Evolutionary conservation across 371 early-diverging fungal species (phyloP).

Genomic region (Funneliformis caledonium): DNA sequence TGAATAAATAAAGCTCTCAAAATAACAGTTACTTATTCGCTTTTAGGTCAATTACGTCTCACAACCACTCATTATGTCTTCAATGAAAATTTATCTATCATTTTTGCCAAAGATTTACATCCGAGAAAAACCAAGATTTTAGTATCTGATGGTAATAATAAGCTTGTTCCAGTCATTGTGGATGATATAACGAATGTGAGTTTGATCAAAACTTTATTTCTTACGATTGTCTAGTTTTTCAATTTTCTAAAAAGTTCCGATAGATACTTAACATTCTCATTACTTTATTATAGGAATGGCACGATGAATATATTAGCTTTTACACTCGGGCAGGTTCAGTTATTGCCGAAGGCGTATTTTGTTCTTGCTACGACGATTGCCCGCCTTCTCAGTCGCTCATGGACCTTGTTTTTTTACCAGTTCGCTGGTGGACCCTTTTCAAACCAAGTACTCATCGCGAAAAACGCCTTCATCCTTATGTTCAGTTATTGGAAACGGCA

Average conservation of each 20-base stretch:
- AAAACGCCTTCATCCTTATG: slow-evolving; percentile 19
- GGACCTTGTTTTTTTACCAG: neutral
- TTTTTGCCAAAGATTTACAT: neutral
- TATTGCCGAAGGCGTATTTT: neutral
- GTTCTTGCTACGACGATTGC: slow-evolving; percentile 8
- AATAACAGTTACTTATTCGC: neutral
- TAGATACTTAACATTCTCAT: neutral
- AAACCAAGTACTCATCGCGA: slow-evolving; percentile 11
- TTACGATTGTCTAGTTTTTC: too few relatives aligned
- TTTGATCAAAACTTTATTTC: neutral
- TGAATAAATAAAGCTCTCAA: neutral
- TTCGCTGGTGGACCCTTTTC: neutral
- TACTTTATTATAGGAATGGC: neutral
- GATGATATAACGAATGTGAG: neutral
- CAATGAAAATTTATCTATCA: neutral
- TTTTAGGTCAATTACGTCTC: neutral
- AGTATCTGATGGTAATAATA: neutral
- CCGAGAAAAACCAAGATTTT: neutral
- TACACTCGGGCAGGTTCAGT: neutral
- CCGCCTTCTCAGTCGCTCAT: neutral
- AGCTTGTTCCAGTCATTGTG: neutral
- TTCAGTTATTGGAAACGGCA: slow-evolving; percentile 13
- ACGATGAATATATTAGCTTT: neutral
- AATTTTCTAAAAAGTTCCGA: neutral
- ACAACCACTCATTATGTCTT: neutral